A percentile compares a stretch with the other conserved stretches of the same genome.
Conservation (phyloP, 2,329 filamentous ascomycete species). For the Botrytis medusae region DNA sequence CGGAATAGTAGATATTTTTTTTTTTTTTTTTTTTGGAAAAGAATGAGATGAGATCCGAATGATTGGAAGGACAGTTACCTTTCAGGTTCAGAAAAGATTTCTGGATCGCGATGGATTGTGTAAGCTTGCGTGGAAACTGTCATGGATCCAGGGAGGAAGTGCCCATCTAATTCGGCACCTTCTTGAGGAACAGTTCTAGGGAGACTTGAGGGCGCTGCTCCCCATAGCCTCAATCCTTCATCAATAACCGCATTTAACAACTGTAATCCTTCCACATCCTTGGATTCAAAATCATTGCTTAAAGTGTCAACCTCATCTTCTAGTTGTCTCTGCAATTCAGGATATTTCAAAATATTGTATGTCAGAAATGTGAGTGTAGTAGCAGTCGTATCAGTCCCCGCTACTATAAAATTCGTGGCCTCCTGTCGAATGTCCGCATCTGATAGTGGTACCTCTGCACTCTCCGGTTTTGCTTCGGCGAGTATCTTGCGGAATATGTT, state of each 20-base stretch:
- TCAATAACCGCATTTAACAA: conserved; percentile 40
- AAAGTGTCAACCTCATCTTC: conserved; percentile 5
- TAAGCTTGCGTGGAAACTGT: conserved; percentile 42
- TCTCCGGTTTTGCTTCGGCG: neutral
- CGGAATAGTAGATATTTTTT: no score
- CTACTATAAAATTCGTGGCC: neutral
- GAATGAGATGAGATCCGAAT: neutral
- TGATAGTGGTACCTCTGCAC: neutral
- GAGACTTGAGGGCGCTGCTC: conserved; percentile 39
- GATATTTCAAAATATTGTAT: conserved; percentile 11
- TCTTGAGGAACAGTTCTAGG: conserved; percentile 36
- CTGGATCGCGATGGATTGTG: conserved; percentile 42
- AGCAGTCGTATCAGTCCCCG: conserved; percentile 22
- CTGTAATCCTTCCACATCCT: conserved; percentile 31
- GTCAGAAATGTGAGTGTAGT: conserved; percentile 12
- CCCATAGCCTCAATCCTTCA: conserved; percentile 42
- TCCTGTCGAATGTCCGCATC: neutral
- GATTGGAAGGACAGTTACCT: neutral
- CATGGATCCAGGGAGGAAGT: conserved; percentile 40
- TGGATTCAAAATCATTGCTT: conserved; percentile 2
- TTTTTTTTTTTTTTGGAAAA: no score
- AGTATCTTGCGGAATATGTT: conserved; percentile 17
- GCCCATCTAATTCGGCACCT: conserved; percentile 38
- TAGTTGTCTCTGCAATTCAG: neutral
- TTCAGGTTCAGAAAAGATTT: conserved; percentile 41